Evolutionary conservation across 2,329 filamentous ascomycete genomes (phyloP).

Genomic region (Cladosporium austrohemisphaericum): DNA sequence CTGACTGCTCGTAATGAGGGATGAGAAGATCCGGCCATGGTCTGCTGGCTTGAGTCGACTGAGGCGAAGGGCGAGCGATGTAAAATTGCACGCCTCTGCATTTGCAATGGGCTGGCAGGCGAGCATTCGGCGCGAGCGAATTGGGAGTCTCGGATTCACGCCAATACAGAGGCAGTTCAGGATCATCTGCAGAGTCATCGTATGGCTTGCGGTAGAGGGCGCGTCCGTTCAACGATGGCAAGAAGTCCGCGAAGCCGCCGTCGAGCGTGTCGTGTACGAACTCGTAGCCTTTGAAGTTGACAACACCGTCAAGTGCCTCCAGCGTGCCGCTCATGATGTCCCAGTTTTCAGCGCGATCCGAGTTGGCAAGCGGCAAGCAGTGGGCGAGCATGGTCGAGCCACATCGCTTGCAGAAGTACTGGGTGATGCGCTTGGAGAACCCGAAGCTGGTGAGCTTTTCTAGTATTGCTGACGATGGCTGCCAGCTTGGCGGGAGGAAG

Average conservation of each 20-base stretch:
- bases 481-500: conserved; percentile 35
- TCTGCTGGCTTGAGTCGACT: conserved; percentile 45
- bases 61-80: conserved; percentile 53
- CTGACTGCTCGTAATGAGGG: conserved; percentile 40
- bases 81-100: conserved; percentile 56
- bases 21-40: conserved; percentile 53
- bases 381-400: conserved; percentile 40
- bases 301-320: conserved; percentile 28
- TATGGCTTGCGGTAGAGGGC: conserved; percentile 28
- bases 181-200: conserved; percentile 15
- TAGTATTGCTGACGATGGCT: conserved; percentile 27
- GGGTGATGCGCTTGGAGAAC: conserved; percentile 40
- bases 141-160: neutral
- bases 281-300: conserved; percentile 33
- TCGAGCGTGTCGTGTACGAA: conserved; percentile 35
- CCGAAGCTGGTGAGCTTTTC: conserved; percentile 41
- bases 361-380: neutral
- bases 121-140: neutral
- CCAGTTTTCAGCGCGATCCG: conserved; percentile 24
- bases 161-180: conserved; percentile 26
- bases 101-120: conserved; percentile 48
- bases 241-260: conserved; percentile 37
- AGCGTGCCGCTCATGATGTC: conserved; percentile 32
- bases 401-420: conserved; percentile 51
- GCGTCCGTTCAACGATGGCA: conserved; percentile 27